These are phyloP conservation scores for Pholiota microspora DNA, from an alignment of 768 basidiomycete genomes.

Conservation along the genomic window DNA sequence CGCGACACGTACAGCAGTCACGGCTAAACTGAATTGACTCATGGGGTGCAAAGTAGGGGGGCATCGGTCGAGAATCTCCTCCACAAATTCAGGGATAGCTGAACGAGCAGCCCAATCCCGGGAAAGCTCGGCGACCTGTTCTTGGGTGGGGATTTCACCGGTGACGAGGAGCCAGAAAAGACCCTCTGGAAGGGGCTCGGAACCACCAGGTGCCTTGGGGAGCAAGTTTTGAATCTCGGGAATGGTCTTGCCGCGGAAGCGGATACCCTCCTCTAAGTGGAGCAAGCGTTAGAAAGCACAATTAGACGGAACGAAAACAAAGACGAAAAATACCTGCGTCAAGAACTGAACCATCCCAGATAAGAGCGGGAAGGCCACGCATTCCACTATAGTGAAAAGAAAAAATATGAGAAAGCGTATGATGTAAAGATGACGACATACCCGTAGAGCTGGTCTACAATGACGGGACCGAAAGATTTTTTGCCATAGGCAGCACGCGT, in stretches of 20 bases:
- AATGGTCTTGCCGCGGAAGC: constrained; percentile 96
- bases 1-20: constrained; percentile 70
- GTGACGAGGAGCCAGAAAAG: constrained; percentile 97
- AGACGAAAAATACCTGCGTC: constrained; percentile 64
- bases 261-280: constrained; percentile 90
- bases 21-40: constrained; percentile 96
- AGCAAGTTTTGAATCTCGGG: constrained; percentile 84
- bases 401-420: constrained; percentile 7
- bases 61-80: constrained; percentile 92
- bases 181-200: constrained; percentile 89
- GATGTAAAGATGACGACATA: constrained; percentile 25
- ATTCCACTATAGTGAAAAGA: constrained; percentile 56
- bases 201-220: constrained; percentile 85
- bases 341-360: constrained; percentile 98
- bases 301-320: not conserved
- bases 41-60: constrained; percentile 95
- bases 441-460: constrained; percentile 92
- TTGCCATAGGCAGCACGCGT: constrained; percentile 85
- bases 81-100: constrained; percentile 90
- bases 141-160: constrained; percentile 89
- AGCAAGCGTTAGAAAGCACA: constrained; percentile 10
- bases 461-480: constrained; percentile 89
- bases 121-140: constrained; percentile 83
- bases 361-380: constrained; percentile 88
- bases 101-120: constrained; percentile 95